Evolutionary conservation across 306 rosid genomes (phyloP).

Genomic region (Purshia tridentata): DNA sequence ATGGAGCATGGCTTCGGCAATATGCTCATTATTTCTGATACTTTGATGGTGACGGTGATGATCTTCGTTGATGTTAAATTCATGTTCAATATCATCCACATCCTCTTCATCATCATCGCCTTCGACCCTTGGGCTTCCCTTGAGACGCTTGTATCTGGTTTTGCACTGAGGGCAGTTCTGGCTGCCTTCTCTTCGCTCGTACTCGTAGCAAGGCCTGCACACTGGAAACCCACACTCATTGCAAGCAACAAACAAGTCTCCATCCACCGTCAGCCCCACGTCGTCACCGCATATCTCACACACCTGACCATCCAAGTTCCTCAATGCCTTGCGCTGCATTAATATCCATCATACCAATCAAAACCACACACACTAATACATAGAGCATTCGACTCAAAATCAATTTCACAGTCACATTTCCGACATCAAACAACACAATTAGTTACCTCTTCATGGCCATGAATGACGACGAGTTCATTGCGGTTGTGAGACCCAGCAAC

Average conservation of each 20-base stretch:
- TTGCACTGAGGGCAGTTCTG: conserved; percentile 94
- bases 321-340: conserved; percentile 81
- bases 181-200: conserved; percentile 88
- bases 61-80: conserved; percentile 60
- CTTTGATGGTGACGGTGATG: conserved; percentile 24
- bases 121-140: conserved; percentile 92
- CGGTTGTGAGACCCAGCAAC: conserved; percentile 90
- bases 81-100: conserved; percentile 90
- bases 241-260: conserved; percentile 93
- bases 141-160: conserved; percentile 90
- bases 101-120: conserved; percentile 98
- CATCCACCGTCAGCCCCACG: conserved; percentile 85
- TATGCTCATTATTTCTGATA: conserved; percentile 43
- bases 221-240: conserved; percentile 96
- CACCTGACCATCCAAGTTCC: conserved; percentile 92
- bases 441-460: conserved; percentile 77
- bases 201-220: conserved; percentile 94
- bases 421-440: not conserved
- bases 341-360: too few species aligned
- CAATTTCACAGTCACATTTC: too few species aligned
- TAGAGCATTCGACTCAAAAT: too few species aligned
- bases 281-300: conserved; percentile 98
- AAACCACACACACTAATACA: too few species aligned
- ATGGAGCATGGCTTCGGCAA: conserved; percentile 86
- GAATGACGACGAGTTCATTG: conserved; percentile 86